Evolutionary conservation across 176 grass and related monocot genomes (phyloP), one percentile per base, ranked within the genome.

Genomic region (Calamus simplicifolius): DNA sequence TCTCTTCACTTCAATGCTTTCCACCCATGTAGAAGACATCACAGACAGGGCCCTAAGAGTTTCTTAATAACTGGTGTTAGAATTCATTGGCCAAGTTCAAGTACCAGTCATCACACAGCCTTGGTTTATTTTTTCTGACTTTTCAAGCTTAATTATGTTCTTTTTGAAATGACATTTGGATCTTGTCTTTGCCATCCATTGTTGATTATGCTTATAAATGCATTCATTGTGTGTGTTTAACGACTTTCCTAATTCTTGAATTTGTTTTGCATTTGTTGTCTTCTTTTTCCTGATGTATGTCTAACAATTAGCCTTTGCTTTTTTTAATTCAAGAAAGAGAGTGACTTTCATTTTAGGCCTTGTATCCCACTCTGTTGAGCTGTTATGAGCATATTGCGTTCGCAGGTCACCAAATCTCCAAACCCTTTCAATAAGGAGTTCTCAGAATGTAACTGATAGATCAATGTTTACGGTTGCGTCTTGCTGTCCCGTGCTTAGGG

Each of bases 371-470:
- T 81, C 29, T 30, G 27, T 19, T 51, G 27, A 10, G 52, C 63
- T 64, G 16, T 50, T 72, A 16, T 69, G 53, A 61, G 28, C 52
- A 67, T 60, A 19, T 52, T 90, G n/a, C 62, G 29, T 74, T 18
- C 72, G 54, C 74, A 96, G 87, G 26, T 96, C 93, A 27, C 63
- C 23, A 29, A 64, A 73, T 57, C 72, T 97, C 35, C 67, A 29
- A 50, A 85, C 79, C 73, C 78, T 96, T 69, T 96, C 83, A 49
- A 69, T 96, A 64, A 82, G 18, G 69, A 85, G 83, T 56, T 88
- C 83, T 66, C 78, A 72, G 0, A 53, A 75, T 54, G 29, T 96
- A 71, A 85, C 68, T 17, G 80, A 96, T 68, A 43, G 38, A 69
- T 85, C 83, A 13, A 80, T 96, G 73, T 49, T 79, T 48, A 80